Base-by-base conservation (phyloP, 306 rosid genomes). In the Delonix regia region DNA sequence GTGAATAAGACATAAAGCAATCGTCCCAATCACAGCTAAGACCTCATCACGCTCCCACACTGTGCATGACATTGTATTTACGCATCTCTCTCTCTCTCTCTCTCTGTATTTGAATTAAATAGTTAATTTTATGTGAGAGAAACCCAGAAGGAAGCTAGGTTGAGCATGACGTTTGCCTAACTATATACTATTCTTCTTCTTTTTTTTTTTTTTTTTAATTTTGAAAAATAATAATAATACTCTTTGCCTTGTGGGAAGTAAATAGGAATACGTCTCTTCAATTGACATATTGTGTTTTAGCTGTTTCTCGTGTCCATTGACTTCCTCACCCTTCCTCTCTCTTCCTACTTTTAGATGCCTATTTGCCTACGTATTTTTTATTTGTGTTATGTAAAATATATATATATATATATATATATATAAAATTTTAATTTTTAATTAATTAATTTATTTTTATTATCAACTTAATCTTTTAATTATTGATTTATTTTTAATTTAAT, bases 101-200 rank as follows among this genome's bases (percentile, higher is more conserved):
- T 36, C 39, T 36, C 39, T 36, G n/a, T 1, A 57, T 47, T 45
- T 34, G n/a, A 79, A 33, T 42, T 34, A 25, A 63, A 45, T 12
- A 9, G 19, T 21, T 42, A 73, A 68, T 25, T 28, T 9, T 7
- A 2, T 34, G 42, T 14, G 25, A 77, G 66, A 28, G 71, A 64
- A 57, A 60, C 48, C 21, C 38, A 48, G 73, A 73, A 21, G 4
- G 48, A 12, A 41, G 34, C 36, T 41, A 22, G 52, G 53, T 51
- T 84, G 83, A 81, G 66, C 52, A 78, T 75, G 89, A 85, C 83
- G 30, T 75, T 75, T 82, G 86, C 90, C 89, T 77, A 87, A 85
- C 90, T 3, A 36, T 25, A 24, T 55, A 77, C n/a, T n/a, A n/a
- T n/a, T 69, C 41, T 30, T 51, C 65, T 38, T 75, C 24, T 62